These are phyloP conservation scores for Avena sativa DNA, from an alignment of 176 grass and related monocot genomes.

Conservation along the genomic window DNA sequence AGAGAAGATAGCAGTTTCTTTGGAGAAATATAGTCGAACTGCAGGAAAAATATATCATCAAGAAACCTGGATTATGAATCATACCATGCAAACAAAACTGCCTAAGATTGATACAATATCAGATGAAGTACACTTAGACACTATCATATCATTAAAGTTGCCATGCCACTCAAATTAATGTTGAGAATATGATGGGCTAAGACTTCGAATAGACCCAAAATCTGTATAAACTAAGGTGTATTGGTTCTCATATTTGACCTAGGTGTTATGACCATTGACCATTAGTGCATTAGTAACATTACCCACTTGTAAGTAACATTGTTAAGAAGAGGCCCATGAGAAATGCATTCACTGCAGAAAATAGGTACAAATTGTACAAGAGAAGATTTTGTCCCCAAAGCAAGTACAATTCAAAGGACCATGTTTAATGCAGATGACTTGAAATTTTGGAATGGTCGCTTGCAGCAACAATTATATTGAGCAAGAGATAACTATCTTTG, in stretches of 20 bases:
- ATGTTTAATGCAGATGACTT: neutral
- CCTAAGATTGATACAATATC: neutral
- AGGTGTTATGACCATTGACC: neutral
- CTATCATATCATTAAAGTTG: neutral
- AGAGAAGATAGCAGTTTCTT: neutral
- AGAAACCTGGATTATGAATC: neutral
- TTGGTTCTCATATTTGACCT: neutral
- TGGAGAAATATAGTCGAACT: neutral
- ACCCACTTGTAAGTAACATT: slow-evolving; percentile 15
- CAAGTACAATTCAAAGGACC: neutral
- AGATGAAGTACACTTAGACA: neutral
- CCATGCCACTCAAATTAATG: neutral
- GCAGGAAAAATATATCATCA: neutral
- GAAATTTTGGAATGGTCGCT: neutral
- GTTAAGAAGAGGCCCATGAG: neutral
- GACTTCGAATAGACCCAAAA: slow-evolving; percentile 19
- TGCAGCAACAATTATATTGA: neutral
- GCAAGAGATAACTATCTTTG: neutral
- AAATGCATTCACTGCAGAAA: neutral
- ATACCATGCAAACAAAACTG: neutral
- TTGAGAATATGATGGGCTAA: slow-evolving; percentile 6
- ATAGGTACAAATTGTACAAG: neutral
- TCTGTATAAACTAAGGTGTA: neutral
- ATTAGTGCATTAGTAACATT: slow-evolving; percentile 7
- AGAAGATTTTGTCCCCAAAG: neutral